phyloP scores from a whole-genome alignment of 2,329 filamentous ascomycete species.

The Xylariaceae sp. region DNA sequence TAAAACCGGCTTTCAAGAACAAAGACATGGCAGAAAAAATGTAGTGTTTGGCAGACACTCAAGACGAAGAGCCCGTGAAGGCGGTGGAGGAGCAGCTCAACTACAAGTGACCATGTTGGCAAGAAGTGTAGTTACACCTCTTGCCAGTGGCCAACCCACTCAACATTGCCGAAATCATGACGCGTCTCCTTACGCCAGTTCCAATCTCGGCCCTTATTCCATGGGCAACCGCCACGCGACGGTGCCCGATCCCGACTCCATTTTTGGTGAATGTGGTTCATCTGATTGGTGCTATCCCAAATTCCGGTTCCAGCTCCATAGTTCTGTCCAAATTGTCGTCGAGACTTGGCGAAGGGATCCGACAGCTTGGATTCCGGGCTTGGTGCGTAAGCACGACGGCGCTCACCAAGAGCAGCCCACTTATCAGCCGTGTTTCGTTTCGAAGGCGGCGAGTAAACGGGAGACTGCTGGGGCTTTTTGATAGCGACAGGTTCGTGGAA shows the following conservation, averaged over 20 bases:
- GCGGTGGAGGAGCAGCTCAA: slow-evolving; percentile 42
- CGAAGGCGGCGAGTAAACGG: slow-evolving; percentile 61
- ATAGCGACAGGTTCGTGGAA: slow-evolving; percentile 62
- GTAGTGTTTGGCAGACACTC: slow-evolving; percentile 28
- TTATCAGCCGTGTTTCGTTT: slow-evolving; percentile 71
- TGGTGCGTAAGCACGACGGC: slow-evolving; percentile 65
- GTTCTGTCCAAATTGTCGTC: slow-evolving; percentile 40
- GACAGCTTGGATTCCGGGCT: slow-evolving; percentile 50
- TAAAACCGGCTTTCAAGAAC: slow-evolving; percentile 29
- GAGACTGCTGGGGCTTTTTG: slow-evolving; percentile 34
- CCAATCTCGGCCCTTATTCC: slow-evolving; percentile 58
- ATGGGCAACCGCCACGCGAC: slow-evolving; percentile 48
- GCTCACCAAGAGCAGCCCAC: slow-evolving; percentile 85
- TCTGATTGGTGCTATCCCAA: slow-evolving; percentile 42
- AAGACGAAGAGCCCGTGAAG: slow-evolving; percentile 24
- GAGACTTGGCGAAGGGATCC: slow-evolving; percentile 41
- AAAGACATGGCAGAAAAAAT: slow-evolving; percentile 30
- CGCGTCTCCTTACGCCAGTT: slow-evolving; percentile 62
- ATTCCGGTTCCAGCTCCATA: slow-evolving; percentile 37
- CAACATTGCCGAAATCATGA: slow-evolving; percentile 72
- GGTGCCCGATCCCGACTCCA: slow-evolving; percentile 47
- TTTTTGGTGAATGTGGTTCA: slow-evolving; percentile 35
- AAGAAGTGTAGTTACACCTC: slow-evolving; percentile 42
- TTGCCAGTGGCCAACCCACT: slow-evolving; percentile 94
- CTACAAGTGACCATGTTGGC: slow-evolving; percentile 57